Evolutionary conservation across 495 filamentous ascomycete genomes (phyloP).

Genomic region (Trichoderma virens): DNA sequence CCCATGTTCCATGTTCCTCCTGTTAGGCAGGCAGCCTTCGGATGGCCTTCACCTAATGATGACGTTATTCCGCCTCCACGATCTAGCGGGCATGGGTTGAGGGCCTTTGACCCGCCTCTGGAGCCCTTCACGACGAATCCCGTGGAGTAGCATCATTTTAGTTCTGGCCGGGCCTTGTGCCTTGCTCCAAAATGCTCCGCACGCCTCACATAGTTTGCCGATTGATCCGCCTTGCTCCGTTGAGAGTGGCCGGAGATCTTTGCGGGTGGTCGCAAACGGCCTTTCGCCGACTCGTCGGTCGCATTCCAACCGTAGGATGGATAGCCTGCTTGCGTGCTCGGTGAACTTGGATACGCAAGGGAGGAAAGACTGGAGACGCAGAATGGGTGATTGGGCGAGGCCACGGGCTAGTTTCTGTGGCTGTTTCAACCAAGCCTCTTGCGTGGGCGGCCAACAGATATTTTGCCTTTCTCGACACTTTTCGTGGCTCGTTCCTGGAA

Average conservation of each 20-base stretch:
- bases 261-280: not conserved
- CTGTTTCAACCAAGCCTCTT: not conserved
- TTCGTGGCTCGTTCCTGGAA: no score
- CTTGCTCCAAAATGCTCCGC: not conserved
- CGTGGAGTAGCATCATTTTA: constrained; percentile 1
- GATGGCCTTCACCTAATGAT: not conserved
- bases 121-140: not conserved
- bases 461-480: no score
- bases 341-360: not conserved
- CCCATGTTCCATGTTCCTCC: not conserved
- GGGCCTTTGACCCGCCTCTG: not conserved
- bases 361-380: not conserved
- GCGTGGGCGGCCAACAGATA: no score
- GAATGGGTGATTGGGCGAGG: not conserved
- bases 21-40: not conserved
- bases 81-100: not conserved
- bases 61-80: constrained; percentile 6
- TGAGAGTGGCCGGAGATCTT: not conserved
- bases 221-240: not conserved
- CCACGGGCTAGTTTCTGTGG: not conserved
- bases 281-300: not conserved
- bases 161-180: not conserved
- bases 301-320: not conserved
- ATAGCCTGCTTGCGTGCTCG: not conserved
- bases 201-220: not conserved